phyloP scores from a whole-genome alignment of 768 basidiomycete genomes.

The Xerocomus brunneocitrinus region DNA sequence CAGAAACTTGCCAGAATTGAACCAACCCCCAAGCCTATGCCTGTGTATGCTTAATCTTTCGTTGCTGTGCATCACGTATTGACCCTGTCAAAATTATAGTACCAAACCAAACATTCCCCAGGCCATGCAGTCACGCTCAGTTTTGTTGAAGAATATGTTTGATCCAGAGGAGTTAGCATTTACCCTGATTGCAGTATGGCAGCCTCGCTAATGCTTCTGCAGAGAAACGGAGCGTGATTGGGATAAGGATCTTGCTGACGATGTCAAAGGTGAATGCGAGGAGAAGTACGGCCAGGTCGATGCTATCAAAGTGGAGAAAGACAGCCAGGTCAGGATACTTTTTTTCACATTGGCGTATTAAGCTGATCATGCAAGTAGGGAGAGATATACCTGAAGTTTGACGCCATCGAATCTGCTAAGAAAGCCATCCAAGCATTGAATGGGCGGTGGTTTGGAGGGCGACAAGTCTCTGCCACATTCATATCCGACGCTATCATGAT shows the following conservation, averaged over 20 bases:
- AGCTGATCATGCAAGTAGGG: constrained; percentile 50
- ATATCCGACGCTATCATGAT: constrained; percentile 94
- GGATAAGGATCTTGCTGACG: constrained; percentile 94
- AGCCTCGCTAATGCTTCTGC: constrained; percentile 8
- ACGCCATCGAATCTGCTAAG: constrained; percentile 70
- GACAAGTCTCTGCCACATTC: constrained; percentile 80
- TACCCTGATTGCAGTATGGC: neutral
- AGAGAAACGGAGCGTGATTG: constrained; percentile 96
- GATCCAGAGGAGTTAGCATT: constrained; percentile 84
- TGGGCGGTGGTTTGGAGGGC: constrained; percentile 95
- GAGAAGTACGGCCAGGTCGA: constrained; percentile 83
- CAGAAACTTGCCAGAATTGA: constrained; percentile 99
- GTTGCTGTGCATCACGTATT: constrained; percentile 1
- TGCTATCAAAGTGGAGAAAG: constrained; percentile 89
- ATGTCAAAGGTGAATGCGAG: constrained; percentile 93
- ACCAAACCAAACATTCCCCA: constrained; percentile 76
- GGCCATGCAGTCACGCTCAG: constrained; percentile 83
- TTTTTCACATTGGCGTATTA: neutral
- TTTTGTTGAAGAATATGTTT: constrained; percentile 94
- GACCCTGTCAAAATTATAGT: constrained; percentile 35
- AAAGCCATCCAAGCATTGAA: constrained; percentile 87
- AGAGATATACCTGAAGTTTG: constrained; percentile 96
- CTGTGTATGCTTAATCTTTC: constrained; percentile 45
- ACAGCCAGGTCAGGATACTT: constrained; percentile 70
- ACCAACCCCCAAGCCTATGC: constrained; percentile 53